These are phyloP conservation scores for Chenopodium formosanum DNA, from an alignment of 148 eudicot species.

Conservation along the genomic window DNA sequence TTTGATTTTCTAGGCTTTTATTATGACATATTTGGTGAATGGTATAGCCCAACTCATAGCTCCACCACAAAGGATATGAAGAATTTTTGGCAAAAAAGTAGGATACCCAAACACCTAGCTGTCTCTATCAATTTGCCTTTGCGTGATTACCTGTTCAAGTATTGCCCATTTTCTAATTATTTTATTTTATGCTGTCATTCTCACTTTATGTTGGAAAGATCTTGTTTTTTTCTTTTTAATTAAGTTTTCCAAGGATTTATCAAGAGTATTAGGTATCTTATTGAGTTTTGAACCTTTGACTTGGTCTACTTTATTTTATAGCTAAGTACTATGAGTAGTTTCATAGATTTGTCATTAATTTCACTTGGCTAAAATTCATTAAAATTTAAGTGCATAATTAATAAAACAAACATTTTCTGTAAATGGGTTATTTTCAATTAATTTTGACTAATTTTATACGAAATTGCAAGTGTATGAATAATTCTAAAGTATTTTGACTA, in stretches of 20 bases:
- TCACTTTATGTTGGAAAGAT: constrained; percentile 11
- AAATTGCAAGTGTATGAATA: too few species aligned
- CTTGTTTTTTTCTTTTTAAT: neutral
- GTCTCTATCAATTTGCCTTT: constrained; percentile 15
- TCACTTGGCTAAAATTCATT: too few species aligned
- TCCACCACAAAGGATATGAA: constrained; percentile 1
- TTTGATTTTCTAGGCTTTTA: neutral
- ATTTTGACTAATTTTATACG: too few species aligned
- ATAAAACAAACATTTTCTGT: too few species aligned
- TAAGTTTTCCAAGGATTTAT: too few species aligned
- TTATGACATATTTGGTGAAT: neutral
- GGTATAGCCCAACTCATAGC: constrained; percentile 21
- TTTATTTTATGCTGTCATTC: constrained; percentile 17
- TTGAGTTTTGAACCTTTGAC: constrained; percentile 3
- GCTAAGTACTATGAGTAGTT: too few species aligned
- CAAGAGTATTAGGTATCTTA: constrained; percentile 1
- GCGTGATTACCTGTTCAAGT: constrained; percentile 16
- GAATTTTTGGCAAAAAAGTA: neutral
- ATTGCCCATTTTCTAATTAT: neutral
- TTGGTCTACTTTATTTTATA: too few species aligned
- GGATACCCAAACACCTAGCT: constrained; percentile 13
- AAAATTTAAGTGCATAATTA: too few species aligned
- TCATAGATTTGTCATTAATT: neutral
- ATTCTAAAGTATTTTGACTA: too few species aligned
- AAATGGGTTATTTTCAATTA: too few species aligned